These are phyloP conservation scores for Anthostomella pinea DNA, from an alignment of 2,329 filamentous ascomycete species.

Conservation along the genomic window DNA sequence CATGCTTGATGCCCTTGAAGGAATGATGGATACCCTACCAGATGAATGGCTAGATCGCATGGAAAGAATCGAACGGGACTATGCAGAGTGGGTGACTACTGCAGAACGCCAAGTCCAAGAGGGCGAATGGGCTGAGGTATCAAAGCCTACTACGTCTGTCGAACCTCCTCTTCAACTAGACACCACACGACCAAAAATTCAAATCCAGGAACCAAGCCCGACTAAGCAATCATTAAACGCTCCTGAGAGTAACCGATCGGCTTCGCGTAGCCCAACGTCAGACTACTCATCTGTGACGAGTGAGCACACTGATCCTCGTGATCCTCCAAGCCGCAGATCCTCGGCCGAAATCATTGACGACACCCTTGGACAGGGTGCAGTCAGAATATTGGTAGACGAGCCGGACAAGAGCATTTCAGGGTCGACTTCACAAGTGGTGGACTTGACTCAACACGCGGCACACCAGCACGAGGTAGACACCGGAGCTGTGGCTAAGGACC, in stretches of 20 bases:
- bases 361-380: constrained; percentile 6
- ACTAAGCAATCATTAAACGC: constrained; percentile 12
- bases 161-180: constrained; percentile 11
- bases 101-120: constrained; percentile 73
- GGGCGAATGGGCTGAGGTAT: constrained; percentile 49
- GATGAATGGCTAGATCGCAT: constrained; percentile 85
- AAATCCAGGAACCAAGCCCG: constrained; percentile 27
- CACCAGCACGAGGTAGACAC: constrained; percentile 15
- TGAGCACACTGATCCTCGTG: constrained; percentile 1
- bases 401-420: constrained; percentile 10
- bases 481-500: constrained; percentile 6
- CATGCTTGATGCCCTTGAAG: constrained; percentile 85
- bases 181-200: constrained; percentile 27
- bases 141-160: constrained; percentile 4
- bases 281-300: constrained; percentile 18
- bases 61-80: constrained; percentile 74
- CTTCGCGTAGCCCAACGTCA: constrained; percentile 14
- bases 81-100: constrained; percentile 75
- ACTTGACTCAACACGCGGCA: constrained; percentile 8
- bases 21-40: constrained; percentile 77
- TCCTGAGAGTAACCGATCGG: constrained; percentile 11
- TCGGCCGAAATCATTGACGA: constrained; percentile 7
- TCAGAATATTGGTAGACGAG: constrained; percentile 19
- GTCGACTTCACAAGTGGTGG: constrained; percentile 7
- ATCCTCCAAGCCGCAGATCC: constrained; percentile 4